Evolutionary conservation across 257 asterid species (phyloP).

Genomic region (Solanum lycopersicoides): DNA sequence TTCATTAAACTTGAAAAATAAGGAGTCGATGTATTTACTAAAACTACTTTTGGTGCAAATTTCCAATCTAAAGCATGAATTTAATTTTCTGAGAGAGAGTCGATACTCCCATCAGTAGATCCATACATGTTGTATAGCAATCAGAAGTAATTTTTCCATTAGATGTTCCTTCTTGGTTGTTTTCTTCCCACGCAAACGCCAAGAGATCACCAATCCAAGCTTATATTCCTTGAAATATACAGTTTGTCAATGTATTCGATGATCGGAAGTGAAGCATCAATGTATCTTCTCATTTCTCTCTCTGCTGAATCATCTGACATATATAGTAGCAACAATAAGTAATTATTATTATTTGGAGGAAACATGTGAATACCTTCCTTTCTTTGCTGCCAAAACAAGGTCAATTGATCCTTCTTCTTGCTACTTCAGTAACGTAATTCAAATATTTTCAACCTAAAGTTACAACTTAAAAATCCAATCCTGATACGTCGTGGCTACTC

Average conservation of each 20-base stretch:
- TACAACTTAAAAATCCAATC: not conserved
- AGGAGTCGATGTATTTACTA: not conserved
- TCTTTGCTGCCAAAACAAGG: not conserved
- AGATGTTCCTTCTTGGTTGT: not conserved
- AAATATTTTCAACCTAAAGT: not conserved
- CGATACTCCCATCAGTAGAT: not conserved
- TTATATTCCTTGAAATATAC: constrained; percentile 53
- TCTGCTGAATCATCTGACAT: constrained; percentile 62
- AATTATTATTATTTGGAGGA: not conserved
- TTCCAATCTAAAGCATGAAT: not conserved
- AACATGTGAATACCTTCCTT: not conserved
- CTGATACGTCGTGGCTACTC: not conserved
- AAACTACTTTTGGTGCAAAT: not conserved
- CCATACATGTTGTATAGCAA: not conserved
- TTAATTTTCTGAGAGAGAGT: not conserved
- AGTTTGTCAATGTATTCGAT: constrained; percentile 73
- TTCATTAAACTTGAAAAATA: not conserved
- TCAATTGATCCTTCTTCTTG: not conserved
- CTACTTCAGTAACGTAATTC: not conserved
- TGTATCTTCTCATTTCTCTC: constrained; percentile 74
- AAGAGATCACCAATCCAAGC: constrained; percentile 67
- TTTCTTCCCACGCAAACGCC: not conserved
- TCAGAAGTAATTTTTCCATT: not conserved
- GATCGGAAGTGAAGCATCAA: constrained; percentile 62
- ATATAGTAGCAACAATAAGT: not conserved